Evolutionary conservation across 2,329 filamentous ascomycete species (phyloP).

Genomic region (Phialophora verrucosa): DNA sequence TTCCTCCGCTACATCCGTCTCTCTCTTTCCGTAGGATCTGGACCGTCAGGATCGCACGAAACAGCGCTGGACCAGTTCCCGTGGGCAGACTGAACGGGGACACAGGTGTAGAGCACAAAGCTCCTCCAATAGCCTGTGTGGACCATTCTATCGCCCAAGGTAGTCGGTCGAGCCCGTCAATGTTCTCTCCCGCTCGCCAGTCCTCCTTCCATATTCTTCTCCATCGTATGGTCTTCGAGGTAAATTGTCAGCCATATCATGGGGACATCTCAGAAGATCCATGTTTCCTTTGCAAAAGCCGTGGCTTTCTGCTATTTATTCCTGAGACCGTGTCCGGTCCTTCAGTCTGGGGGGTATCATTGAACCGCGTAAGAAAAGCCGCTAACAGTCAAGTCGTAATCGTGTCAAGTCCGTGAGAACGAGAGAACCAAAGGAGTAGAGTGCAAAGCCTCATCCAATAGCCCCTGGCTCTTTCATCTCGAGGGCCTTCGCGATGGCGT

Average conservation of each 20-base stretch:
- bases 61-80: background rate
- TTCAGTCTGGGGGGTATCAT: slow-evolving; percentile 9
- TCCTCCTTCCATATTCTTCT: slow-evolving; percentile 2
- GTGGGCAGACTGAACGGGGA: background rate
- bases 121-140: slow-evolving; percentile 22
- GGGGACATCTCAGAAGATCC: slow-evolving; percentile 24
- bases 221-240: slow-evolving; percentile 13
- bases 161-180: slow-evolving; percentile 8
- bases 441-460: slow-evolving; percentile 25
- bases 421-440: slow-evolving; percentile 18
- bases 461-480: slow-evolving; percentile 24
- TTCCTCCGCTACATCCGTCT: background rate
- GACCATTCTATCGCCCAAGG: background rate
- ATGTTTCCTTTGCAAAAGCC: slow-evolving; percentile 3
- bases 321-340: slow-evolving; percentile 6
- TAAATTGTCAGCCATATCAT: slow-evolving; percentile 12
- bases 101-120: slow-evolving; percentile 31
- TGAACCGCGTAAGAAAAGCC: slow-evolving; percentile 19
- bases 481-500: slow-evolving; percentile 34
- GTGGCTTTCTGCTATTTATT: slow-evolving; percentile 8
- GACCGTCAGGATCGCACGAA: background rate
- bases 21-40: background rate
- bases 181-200: slow-evolving; percentile 6
- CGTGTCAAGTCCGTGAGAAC: slow-evolving; percentile 2
- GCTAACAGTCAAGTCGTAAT: slow-evolving; percentile 21